These are phyloP conservation scores for Sequoiadendron giganteum DNA, from an alignment of 75 land plant genomes.

Conservation along the genomic window DNA sequence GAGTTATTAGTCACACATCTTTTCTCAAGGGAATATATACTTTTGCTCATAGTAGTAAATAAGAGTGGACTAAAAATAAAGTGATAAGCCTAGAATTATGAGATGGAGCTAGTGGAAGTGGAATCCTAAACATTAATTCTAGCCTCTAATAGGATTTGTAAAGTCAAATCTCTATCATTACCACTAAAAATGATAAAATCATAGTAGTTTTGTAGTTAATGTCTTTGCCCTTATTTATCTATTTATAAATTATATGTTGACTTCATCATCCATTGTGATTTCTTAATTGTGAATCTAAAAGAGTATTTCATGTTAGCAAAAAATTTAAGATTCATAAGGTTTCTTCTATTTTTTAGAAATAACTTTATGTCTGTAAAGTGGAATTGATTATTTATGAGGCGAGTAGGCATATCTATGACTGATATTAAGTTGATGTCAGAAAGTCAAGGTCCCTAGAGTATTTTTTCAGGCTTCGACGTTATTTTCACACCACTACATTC, in stretches of 20 bases:
- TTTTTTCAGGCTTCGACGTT: conserved; percentile 60
- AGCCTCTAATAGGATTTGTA: no score
- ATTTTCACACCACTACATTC: conserved; percentile 78
- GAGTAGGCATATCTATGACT: conserved; percentile 41
- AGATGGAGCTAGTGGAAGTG: no score
- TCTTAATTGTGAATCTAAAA: background rate
- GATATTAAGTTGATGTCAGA: conserved; percentile 65
- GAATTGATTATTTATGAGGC: background rate
- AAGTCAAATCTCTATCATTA: no score
- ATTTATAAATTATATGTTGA: background rate
- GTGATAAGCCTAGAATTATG: no score
- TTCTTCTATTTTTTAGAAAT: background rate
- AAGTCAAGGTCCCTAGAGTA: conserved; percentile 72
- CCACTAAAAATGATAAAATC: no score
- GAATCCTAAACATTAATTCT: no score
- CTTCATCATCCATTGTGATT: background rate
- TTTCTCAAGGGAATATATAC: no score
- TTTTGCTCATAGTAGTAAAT: no score
- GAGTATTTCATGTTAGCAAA: background rate
- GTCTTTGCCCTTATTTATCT: background rate
- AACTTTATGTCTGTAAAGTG: background rate
- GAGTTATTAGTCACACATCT: no score
- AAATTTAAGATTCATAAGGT: background rate
- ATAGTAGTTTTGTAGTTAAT: background rate
- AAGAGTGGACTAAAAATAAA: no score